phyloP scores from a whole-genome alignment of 805 yeast genomes.

The Candida gorgasii region DNA sequence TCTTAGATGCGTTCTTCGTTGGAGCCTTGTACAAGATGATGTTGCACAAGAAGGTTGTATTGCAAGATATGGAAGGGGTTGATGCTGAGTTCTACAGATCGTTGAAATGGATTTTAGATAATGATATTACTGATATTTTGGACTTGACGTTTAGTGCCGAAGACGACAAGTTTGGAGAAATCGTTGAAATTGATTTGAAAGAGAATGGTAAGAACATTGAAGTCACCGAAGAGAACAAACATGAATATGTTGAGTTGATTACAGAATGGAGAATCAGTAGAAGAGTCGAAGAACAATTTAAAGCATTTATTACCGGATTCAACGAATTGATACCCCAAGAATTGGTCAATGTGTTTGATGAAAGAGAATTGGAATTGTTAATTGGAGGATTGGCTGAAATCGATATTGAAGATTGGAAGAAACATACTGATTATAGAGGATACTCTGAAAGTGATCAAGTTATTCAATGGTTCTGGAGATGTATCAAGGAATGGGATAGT shows the following conservation, averaged over 20 bases:
- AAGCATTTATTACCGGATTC: conserved; percentile 95
- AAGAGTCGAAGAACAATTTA: conserved; percentile 93
- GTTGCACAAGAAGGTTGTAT: conserved; percentile 88
- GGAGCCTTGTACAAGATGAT: conserved; percentile 98
- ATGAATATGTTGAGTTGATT: conserved; percentile 90
- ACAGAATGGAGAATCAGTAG: conserved; percentile 95
- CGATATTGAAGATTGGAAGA: conserved; percentile 98
- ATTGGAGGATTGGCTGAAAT: conserved; percentile 98
- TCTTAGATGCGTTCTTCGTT: conserved; percentile 96
- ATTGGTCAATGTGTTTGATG: conserved; percentile 93
- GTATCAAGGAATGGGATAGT: conserved; percentile 90
- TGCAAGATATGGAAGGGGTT: conserved; percentile 98
- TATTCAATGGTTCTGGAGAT: conserved; percentile 98
- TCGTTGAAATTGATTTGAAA: conserved; percentile 85
- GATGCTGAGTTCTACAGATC: conserved; percentile 96
- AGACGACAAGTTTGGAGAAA: conserved; percentile 95
- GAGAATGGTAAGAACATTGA: conserved; percentile 85
- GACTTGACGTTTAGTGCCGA: conserved; percentile 87
- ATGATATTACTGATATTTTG: conserved; percentile 79
- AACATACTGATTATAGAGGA: conserved; percentile 97
- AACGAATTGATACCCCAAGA: conserved; percentile 97
- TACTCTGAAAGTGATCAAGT: conserved; percentile 96
- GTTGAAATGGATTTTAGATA: conserved; percentile 92
- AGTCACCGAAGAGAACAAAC: conserved; percentile 92
- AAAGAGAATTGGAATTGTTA: conserved; percentile 91